These are phyloP conservation scores for Rhodotorula sp. DNA, from an alignment of 1,284 basidiomycete species.

Conservation along the genomic window DNA sequence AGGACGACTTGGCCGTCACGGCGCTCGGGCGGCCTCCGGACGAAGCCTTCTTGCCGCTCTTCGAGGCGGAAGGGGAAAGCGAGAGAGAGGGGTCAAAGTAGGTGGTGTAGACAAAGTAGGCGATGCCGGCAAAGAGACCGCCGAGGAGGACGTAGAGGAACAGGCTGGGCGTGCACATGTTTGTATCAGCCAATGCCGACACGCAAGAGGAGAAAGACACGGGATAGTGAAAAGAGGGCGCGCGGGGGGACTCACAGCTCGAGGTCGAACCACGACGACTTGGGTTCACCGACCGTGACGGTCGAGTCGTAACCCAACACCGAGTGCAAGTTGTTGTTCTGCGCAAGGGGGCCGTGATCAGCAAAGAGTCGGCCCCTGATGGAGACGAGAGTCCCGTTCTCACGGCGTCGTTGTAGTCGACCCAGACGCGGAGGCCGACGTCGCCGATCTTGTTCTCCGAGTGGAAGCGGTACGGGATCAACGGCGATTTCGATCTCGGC, in stretches of 20 bases:
- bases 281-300: conserved; percentile 36
- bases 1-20: conserved; percentile 14
- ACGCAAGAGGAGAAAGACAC: background rate
- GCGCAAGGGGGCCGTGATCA: background rate
- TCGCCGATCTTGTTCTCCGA: conserved; percentile 42
- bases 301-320: conserved; percentile 38
- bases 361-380: background rate
- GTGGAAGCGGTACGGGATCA: conserved; percentile 25
- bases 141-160: conserved; percentile 37
- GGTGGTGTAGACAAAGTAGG: conserved; percentile 37
- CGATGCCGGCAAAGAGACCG: conserved; percentile 19
- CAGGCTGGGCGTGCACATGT: conserved; percentile 17
- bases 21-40: conserved; percentile 4
- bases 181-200: background rate
- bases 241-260: conserved; percentile 29
- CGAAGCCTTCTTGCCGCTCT: background rate
- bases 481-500: conserved; percentile 15
- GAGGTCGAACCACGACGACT: conserved; percentile 40
- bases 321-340: conserved; percentile 26
- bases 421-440: conserved; percentile 41
- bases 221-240: background rate
- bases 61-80: conserved; percentile 2
- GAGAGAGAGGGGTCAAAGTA: conserved; percentile 24
- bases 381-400: background rate
- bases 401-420: conserved; percentile 36